Conservation (phyloP, 106 monocot genomes). For the Dioscorea zingiberensis region DNA sequence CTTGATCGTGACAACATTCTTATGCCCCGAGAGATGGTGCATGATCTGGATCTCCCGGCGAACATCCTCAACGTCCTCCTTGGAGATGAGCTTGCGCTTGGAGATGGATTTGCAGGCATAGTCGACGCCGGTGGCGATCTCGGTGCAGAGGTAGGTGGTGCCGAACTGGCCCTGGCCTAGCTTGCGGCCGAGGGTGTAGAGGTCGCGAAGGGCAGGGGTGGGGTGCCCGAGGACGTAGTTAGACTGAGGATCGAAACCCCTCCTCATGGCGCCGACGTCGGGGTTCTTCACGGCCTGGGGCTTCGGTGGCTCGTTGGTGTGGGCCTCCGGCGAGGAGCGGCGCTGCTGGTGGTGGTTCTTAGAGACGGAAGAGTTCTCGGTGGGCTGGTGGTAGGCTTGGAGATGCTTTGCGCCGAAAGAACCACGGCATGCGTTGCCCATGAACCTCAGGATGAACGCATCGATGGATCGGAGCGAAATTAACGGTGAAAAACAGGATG, state of each 20-base stretch:
- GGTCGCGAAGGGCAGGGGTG: conserved; percentile 45
- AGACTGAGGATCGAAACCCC: conserved; percentile 10
- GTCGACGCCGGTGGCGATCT: conserved; percentile 47
- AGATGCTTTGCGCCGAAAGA: conserved; percentile 25
- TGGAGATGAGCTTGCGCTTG: conserved; percentile 55
- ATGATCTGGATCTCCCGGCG: conserved; percentile 73
- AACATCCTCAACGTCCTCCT: conserved; percentile 65
- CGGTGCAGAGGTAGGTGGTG: conserved; percentile 60
- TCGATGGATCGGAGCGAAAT: background rate
- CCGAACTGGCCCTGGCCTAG: conserved; percentile 71
- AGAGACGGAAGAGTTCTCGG: conserved; percentile 18
- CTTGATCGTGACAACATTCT: conserved; percentile 52
- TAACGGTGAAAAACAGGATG: background rate
- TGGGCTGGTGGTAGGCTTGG: conserved; percentile 8
- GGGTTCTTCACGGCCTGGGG: background rate
- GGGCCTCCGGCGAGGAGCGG: background rate
- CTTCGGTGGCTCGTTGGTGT: conserved; percentile 4
- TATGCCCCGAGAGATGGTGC: conserved; percentile 61
- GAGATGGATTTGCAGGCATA: conserved; percentile 73
- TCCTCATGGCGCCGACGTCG: conserved; percentile 26
- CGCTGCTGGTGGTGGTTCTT: background rate
- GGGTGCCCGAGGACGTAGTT: conserved; percentile 43
- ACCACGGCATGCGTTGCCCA: conserved; percentile 66
- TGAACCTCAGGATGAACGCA: conserved; percentile 19
- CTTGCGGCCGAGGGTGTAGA: conserved; percentile 49